Base-by-base conservation (phyloP, 306 rosid genomes). In the Inga leiocalycina region DNA sequence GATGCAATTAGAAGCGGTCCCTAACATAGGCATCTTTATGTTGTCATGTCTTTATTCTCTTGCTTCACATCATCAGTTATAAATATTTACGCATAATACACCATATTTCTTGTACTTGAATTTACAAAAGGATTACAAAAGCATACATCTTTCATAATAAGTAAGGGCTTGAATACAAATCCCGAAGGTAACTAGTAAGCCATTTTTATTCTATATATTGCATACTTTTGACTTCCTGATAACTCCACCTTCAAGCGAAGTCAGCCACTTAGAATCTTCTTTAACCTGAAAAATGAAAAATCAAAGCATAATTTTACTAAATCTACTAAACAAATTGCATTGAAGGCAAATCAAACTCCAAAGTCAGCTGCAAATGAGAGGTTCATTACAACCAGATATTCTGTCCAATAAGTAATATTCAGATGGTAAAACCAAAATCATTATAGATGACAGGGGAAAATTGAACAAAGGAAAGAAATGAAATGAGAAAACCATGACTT, bases 271-370 rank as follows among this genome's bases (percentile, higher is more conserved):
- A 46, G 51, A 46, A 46, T 8, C 77, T 77, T 83, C 82, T 34
- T 16, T 44, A 20, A 45, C 70, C 85, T 71, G 69, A 71, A 77
- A 77, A 83, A 27, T 16, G 74, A 83, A 77, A 77, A 83, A 41
- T n/a, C 69, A 73, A 32, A 24, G 14, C 41, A 37, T 3, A 51
- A 4, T 62, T 37, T 79, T 37, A 80, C 3, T 43, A 41, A 39
- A 56, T 16, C 10, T 13, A 14, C 37, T n/a, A 27, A 76, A 56
- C 8, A 57, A 76, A 22, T 24, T 30, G 24, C 22, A 37, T 11
- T 46, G 41, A 39, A 69, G 51, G 30, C 16, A 41, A 8, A 67
- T 67, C 46, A 37, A 19, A 35, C 72, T 9, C 45, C 11, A 67
- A 22, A 59, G 22, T 16, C 19, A 34, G 41, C 16, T 54, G 61